Evolutionary conservation across 441 rosid genomes (phyloP).

Genomic region (Populus hybrid): DNA sequence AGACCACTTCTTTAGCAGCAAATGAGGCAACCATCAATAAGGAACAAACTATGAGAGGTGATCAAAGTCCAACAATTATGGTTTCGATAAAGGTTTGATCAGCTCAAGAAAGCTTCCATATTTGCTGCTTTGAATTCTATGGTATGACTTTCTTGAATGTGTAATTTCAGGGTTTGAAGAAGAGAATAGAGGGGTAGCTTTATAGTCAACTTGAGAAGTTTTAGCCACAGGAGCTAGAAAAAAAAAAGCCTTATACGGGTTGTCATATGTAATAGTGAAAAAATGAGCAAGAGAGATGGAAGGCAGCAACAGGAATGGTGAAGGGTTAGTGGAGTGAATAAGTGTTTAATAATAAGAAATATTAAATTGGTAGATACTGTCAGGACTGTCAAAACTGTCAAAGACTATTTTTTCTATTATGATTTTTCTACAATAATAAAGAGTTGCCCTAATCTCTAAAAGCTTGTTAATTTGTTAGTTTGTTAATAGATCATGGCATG

Average conservation of each 20-base stretch:
- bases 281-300: not conserved
- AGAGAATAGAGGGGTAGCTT: constrained; percentile 8
- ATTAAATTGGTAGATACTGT: no score
- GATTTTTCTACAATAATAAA: no score
- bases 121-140: constrained; percentile 29
- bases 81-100: constrained; percentile 30
- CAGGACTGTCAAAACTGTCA: no score
- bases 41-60: constrained; percentile 37
- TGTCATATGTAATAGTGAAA: constrained; percentile 25
- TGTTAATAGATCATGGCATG: no score
- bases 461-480: no score
- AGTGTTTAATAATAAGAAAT: no score
- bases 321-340: no score
- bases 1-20: no score
- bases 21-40: no score
- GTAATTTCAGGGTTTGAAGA: constrained; percentile 8
- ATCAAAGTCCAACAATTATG: constrained; percentile 33
- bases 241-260: constrained; percentile 21
- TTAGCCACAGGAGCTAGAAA: constrained; percentile 18
- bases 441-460: no score
- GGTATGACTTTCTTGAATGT: constrained; percentile 14
- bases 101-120: constrained; percentile 49
- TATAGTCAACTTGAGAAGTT: constrained; percentile 7
- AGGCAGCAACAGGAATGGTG: not conserved
- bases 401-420: no score